phyloP scores from a whole-genome alignment of 139 green algal genomes.

The Closterium sp. region DNA sequence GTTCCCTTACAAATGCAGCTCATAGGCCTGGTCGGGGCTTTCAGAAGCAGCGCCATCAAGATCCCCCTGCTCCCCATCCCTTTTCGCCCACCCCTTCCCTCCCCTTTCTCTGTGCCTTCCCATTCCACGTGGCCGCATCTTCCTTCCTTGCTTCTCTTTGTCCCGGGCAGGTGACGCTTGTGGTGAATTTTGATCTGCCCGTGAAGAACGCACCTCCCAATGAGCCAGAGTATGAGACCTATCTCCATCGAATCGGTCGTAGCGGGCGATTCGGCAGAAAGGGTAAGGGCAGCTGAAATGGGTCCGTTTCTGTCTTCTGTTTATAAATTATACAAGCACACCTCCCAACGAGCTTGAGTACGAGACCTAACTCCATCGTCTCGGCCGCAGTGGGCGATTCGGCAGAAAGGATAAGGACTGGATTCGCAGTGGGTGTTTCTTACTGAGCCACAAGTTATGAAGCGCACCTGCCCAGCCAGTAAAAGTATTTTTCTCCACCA shows the following conservation, averaged over 20 bases:
- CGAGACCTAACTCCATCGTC: conserved; percentile 98
- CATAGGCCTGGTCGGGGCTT: conserved; percentile 49
- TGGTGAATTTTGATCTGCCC: conserved; percentile 97
- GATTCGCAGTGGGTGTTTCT: too few relatives aligned
- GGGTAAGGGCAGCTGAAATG: conserved; percentile 86
- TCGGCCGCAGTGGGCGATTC: conserved; percentile 91
- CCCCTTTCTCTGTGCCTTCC: neutral
- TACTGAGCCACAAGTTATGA: neutral
- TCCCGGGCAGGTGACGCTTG: conserved; percentile 86
- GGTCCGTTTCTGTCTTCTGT: too few relatives aligned
- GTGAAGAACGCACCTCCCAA: conserved; percentile 63
- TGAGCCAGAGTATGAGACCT: conserved; percentile 93
- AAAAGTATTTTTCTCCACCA: neutral
- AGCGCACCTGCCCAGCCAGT: neutral
- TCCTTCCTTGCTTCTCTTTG: neutral
- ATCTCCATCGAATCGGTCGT: conserved; percentile 96
- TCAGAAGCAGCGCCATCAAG: too few relatives aligned
- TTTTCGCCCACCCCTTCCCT: neutral
- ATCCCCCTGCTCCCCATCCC: neutral
- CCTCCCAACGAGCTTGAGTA: conserved; percentile 81
- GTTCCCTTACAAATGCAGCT: too few relatives aligned
- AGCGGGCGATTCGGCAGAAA: conserved; percentile 93
- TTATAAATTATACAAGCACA: conserved; percentile 88
- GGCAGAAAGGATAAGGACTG: conserved; percentile 74
- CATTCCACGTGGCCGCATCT: neutral